phyloP scores from a whole-genome alignment of 176 grass and related monocot genomes.

The Cenchrus fungigraminus region DNA sequence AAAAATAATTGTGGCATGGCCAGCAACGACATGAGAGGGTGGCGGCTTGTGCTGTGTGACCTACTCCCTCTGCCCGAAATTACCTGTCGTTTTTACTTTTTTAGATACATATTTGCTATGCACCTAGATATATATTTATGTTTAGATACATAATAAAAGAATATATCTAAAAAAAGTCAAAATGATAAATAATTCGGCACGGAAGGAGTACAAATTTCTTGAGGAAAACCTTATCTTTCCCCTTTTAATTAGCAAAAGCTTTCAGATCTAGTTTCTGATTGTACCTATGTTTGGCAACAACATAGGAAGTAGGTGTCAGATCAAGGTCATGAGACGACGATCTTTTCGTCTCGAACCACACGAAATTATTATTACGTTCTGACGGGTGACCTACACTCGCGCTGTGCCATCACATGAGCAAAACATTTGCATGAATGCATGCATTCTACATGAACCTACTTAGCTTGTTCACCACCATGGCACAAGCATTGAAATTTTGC shows the following conservation, averaged over 20 bases:
- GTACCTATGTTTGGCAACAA: not conserved
- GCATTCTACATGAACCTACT: not conserved
- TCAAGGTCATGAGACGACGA: not conserved
- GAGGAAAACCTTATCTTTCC: not conserved
- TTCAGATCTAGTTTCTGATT: not conserved
- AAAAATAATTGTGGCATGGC: too few species aligned
- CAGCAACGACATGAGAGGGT: too few species aligned
- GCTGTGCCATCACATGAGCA: slow-evolving; percentile 6
- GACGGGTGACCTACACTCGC: not conserved
- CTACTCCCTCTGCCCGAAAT: too few species aligned
- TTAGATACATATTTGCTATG: too few species aligned
- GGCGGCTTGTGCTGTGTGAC: too few species aligned
- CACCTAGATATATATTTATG: too few species aligned
- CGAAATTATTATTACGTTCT: not conserved
- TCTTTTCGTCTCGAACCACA: not conserved
- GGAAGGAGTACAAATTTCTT: too few species aligned
- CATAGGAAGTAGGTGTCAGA: not conserved
- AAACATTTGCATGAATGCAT: not conserved
- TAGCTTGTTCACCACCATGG: not conserved
- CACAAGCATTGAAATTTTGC: not conserved
- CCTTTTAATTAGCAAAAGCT: not conserved
- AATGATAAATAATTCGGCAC: not conserved
- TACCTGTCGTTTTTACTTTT: too few species aligned
- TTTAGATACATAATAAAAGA: too few species aligned
- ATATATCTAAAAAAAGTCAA: too few species aligned